Evolutionary conservation across 495 filamentous ascomycete genomes (phyloP).

Genomic region (Penicillium atrosanguineum): DNA sequence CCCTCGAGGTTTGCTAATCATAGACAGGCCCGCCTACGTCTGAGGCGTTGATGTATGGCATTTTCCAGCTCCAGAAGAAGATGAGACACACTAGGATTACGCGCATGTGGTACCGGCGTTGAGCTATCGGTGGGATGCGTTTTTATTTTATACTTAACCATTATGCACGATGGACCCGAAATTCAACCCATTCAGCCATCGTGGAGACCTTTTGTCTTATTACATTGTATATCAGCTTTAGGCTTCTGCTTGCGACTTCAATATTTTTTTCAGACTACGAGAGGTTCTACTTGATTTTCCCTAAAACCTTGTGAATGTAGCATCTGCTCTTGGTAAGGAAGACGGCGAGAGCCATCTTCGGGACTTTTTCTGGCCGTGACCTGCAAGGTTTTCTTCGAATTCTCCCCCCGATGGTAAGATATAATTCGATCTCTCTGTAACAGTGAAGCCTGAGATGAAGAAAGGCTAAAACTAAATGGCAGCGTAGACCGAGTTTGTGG

Average conservation of each 20-base stretch:
- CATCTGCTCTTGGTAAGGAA: neutral
- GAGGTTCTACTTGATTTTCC: neutral
- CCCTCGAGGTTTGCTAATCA: conserved; percentile 17
- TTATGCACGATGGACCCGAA: conserved; percentile 20
- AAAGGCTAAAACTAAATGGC: neutral
- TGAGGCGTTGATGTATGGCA: conserved; percentile 92
- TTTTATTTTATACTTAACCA: conserved; percentile 14
- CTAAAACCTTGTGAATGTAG: neutral
- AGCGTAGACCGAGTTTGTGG: neutral
- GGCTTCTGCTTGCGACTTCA: conserved; percentile 9
- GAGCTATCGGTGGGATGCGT: conserved; percentile 5
- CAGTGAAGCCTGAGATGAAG: neutral
- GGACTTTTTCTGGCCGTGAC: neutral
- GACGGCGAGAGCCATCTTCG: neutral
- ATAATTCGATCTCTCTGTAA: too few species aligned
- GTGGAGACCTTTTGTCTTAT: conserved; percentile 22
- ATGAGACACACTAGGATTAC: conserved; percentile 73
- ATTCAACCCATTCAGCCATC: conserved; percentile 15
- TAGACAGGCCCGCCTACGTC: conserved; percentile 69
- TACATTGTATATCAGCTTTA: conserved; percentile 28
- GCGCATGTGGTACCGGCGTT: conserved; percentile 52
- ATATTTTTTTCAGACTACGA: neutral
- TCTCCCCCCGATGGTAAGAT: neutral
- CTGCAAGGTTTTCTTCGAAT: neutral
- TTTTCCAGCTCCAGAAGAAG: conserved; percentile 92